phyloP scores from a whole-genome alignment of 2,329 filamentous ascomycete species.

The Calonectria pauciramosa region DNA sequence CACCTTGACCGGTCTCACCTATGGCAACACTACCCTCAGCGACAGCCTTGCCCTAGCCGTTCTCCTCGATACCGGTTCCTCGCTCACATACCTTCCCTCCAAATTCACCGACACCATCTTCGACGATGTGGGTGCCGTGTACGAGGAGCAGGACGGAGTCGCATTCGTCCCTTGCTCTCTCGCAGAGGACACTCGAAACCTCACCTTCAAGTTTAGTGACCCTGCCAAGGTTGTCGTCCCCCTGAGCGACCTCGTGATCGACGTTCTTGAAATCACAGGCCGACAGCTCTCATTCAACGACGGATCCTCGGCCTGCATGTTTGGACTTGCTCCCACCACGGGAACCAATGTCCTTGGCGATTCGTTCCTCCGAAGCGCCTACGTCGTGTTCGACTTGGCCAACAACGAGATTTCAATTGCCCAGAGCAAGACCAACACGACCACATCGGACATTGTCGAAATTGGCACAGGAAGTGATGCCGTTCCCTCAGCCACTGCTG shows the following conservation, averaged over 20 bases:
- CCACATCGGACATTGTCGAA: conserved; percentile 63
- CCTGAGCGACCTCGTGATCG: conserved; percentile 72
- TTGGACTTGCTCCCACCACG: conserved; percentile 72
- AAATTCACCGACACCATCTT: conserved; percentile 68
- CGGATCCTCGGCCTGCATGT: conserved; percentile 71
- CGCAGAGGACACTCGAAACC: conserved; percentile 52
- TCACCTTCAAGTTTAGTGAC: conserved; percentile 68
- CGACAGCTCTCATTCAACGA: conserved; percentile 65
- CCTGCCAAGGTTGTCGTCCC: conserved; percentile 66
- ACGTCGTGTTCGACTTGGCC: conserved; percentile 80
- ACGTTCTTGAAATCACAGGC: conserved; percentile 62
- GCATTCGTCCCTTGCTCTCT: conserved; percentile 75
- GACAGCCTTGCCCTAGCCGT: conserved; percentile 69
- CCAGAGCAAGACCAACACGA: conserved; percentile 73
- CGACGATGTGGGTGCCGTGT: conserved; percentile 70
- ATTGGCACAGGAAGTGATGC: conserved; percentile 63
- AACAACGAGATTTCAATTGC: conserved; percentile 81
- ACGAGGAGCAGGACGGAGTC: conserved; percentile 63
- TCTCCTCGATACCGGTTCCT: conserved; percentile 79
- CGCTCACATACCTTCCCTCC: conserved; percentile 76
- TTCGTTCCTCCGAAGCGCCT: conserved; percentile 81
- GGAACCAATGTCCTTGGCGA: conserved; percentile 77
- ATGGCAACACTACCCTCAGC: conserved; percentile 60
- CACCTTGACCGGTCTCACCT: conserved; percentile 72
- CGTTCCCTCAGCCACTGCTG: conserved; percentile 68